These are phyloP conservation scores for Fusarium brachygibbosum DNA, from an alignment of 2,329 filamentous ascomycete genomes.

Conservation along the genomic window DNA sequence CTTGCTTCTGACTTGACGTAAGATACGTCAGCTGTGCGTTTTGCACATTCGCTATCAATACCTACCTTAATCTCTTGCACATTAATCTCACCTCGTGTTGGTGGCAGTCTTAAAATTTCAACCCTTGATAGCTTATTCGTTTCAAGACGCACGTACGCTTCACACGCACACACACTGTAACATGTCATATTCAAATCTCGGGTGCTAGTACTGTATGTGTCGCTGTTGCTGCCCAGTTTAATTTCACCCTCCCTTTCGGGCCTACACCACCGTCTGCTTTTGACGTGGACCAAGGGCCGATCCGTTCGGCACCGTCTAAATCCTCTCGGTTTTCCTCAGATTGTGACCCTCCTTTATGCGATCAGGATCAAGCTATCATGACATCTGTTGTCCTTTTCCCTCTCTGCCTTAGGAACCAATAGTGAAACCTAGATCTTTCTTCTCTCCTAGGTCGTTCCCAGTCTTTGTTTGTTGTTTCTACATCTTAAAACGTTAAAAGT, in stretches of 20 bases:
- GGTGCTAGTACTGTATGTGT: slow-evolving; percentile 18
- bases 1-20: slow-evolving; percentile 15
- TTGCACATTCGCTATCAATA: slow-evolving; percentile 27
- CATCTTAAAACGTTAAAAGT: slow-evolving; percentile 14
- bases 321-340: slow-evolving; percentile 22
- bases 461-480: not conserved
- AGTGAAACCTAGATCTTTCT: slow-evolving; percentile 14
- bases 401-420: slow-evolving; percentile 29
- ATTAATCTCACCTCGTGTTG: slow-evolving; percentile 37
- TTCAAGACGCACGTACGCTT: not conserved
- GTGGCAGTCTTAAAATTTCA: slow-evolving; percentile 1
- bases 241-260: slow-evolving; percentile 32
- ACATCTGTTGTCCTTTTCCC: not conserved
- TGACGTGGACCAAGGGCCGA: slow-evolving; percentile 50
- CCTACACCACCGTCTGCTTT: slow-evolving; percentile 32
- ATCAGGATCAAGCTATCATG: slow-evolving; percentile 22
- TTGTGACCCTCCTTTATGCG: slow-evolving; percentile 20
- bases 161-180: slow-evolving; percentile 20
- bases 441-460: not conserved
- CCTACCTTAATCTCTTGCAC: slow-evolving; percentile 17
- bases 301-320: slow-evolving; percentile 43
- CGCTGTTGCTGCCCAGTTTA: slow-evolving; percentile 39
- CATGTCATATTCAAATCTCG: slow-evolving; percentile 27
- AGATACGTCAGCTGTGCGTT: slow-evolving; percentile 35
- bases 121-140: not conserved